Evolutionary conservation across 169 alveolate species (phyloP), one percentile per base, ranked within the genome.

Genomic region (Plasmodium yoelii): DNA sequence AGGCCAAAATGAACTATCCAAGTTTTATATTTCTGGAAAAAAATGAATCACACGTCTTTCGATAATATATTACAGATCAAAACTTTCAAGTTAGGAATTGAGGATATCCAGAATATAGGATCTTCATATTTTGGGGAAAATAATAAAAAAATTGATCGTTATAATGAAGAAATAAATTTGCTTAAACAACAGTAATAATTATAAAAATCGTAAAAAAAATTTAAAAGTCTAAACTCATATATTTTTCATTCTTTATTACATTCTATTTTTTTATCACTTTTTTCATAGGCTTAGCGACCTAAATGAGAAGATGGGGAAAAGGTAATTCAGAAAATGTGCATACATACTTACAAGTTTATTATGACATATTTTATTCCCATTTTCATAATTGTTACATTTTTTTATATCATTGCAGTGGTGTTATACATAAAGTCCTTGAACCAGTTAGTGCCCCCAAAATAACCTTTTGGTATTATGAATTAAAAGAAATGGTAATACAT

Each of bases 271-370:
- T 19, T 10, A 0, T 10, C 26, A 61, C 28, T 2, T 7, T 22
- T 49, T 22, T 18, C 53, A 2, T 19, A 77, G 88, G 49, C 75
- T 77, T 10, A 51, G 24, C 67, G 55, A 49, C 71, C 67, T 77
- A 15, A 77, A 77, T 28, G 88, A 77, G 10, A 77, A 77, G 65
- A 77, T 77, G 88, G 88, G 88, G 55, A 77, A 77, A 77, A 63
- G 88, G 88, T 77, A 77, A 71, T 19, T 51, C 24, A 51, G 0
- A 15, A 6, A 12, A 6, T 51, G 19, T 5, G 6, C 22, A 51
- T 51, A 51, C 22, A 51, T 51, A 15, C 22, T 6, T 2, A 10
- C 7, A 7, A 15, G 59, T 12, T 51, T 0, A 2, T 6, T 3
- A 3, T 51, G 5, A 12, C 26, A 22, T 22, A 51, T 12, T 51